Percentiles rank a stretch among this genome's conserved stretches.
Conservation (phyloP, 768 basidiomycete species). For the Tricholoma bakamatsutake region DNA sequence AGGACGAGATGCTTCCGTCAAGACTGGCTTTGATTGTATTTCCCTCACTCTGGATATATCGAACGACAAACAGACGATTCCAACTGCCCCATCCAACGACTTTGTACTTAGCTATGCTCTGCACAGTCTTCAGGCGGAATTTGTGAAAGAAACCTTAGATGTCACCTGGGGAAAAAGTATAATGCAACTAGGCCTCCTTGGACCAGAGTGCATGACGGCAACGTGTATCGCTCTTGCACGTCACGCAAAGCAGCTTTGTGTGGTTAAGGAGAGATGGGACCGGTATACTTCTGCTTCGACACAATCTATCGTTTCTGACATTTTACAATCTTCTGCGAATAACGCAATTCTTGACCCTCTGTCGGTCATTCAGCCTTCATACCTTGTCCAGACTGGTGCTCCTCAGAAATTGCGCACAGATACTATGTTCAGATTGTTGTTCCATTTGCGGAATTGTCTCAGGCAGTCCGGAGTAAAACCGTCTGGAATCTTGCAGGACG, state of each 20-base stretch:
- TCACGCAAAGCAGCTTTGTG: constrained; percentile 18
- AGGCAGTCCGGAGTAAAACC: constrained; percentile 33
- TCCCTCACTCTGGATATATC: constrained; percentile 23
- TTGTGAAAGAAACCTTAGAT: constrained; percentile 6
- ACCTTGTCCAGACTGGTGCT: constrained; percentile 68
- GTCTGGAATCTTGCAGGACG: constrained; percentile 11
- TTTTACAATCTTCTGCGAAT: constrained; percentile 46
- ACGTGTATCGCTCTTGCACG: constrained; percentile 25
- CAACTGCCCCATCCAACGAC: constrained; percentile 16
- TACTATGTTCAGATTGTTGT: constrained; percentile 67
- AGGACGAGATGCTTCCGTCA: constrained; percentile 11
- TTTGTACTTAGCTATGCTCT: constrained; percentile 23
- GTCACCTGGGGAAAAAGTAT: constrained; percentile 16
- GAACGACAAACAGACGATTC: constrained; percentile 26
- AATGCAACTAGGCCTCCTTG: constrained; percentile 32
- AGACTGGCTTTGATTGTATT: constrained; percentile 17
- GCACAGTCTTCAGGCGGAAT: constrained; percentile 3
- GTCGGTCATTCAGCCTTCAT: constrained; percentile 81
- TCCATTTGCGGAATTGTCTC: constrained; percentile 68
- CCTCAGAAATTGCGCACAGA: constrained; percentile 66
- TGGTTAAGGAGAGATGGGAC: constrained; percentile 23
- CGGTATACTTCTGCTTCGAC: constrained; percentile 24
- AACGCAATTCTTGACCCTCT: constrained; percentile 62
- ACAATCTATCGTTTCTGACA: constrained; percentile 36
- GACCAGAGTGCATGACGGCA: constrained; percentile 35